Evolutionary conservation across 2,329 filamentous ascomycete genomes (phyloP), one percentile per base, ranked within the genome.

Genomic region (Meredithiella fracta): DNA sequence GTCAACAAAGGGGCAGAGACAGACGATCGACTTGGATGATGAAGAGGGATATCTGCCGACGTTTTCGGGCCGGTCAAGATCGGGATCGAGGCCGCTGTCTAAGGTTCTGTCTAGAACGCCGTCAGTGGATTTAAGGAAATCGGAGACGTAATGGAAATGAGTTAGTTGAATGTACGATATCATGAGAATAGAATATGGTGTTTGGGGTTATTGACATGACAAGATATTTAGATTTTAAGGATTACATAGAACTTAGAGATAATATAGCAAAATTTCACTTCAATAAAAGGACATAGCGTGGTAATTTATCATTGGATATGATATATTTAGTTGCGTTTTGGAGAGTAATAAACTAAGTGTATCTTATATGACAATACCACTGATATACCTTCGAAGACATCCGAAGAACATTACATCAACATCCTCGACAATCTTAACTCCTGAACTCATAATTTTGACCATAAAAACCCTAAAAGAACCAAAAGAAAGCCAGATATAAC

Each of bases 1-100:
- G 29, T 42, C 51, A 7, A 57, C 56, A 8, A 47, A 52, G 42
- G 56, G 56, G 11, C 51, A 42, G 17, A 51, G 56, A 31, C 34
- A 37, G 11, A 54, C 56, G 20, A 17, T 54, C 17, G 34, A 47
- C 26, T 25, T 44, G 15, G 44, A 49, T 29, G 49, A 53, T 9
- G 52, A 51, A 4, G 51, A 50, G 23, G 51, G 47, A 17, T 42
- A 50, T 49, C 4, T 44, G 11, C 17, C 40, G 20, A 44, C 8
- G 4, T n/a, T 44, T n/a, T 2, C 29, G 29, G 29, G 29, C 29
- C 5, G 29, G 11, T 34, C 29, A 5, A 34, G 29, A 34, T 5
- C 29, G 11, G 29, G 29, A 34, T 44, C 40, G 40, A 15, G 8
- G 3, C 11, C 15, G 40, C 20, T n/a, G 15, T 44, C 40, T n/a